Base-by-base conservation (phyloP, 2,329 filamentous ascomycete species). In the Ilyonectria sp. region DNA sequence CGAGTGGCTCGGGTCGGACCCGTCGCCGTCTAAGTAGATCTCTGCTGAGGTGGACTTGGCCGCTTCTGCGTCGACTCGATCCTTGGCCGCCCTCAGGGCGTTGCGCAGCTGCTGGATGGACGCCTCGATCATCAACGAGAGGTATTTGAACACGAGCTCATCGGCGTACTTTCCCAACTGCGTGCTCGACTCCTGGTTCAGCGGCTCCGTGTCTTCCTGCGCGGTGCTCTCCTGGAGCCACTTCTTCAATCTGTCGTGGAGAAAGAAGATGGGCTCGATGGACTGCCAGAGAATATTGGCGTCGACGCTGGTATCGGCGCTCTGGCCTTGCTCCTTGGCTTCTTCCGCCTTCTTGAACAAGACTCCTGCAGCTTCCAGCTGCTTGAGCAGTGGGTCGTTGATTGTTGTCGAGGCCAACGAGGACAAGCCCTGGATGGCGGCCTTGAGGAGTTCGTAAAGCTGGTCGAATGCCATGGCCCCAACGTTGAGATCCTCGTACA, bases 111-210 rank as follows among this genome's bases (percentile, higher is more conserved):
- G 89, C 61, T 91, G 92, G 79, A 98, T 97, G 76, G 98, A 91
- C 1, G 95, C 95, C 65, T 94, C 90, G 67, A 98, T 88, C 81
- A 95, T 97, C 0, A 95, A 94, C 1, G 95, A 93, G 19, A 98
- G 85, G 1, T 98, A 87, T 8, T 93, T 94, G 71, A 98, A 88
- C 50, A 98, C 89, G 77, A 97, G 97, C 80, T 98, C 94, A 53
- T 92, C 93, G 71, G 98, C 95, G 73, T 93, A 94, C 69, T 97
- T 94, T 49, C 71, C 71, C 46, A 77, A 19, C 54, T 76, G 69
- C 0, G 74, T 70, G 19, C 65, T 71, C 4, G 68, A 69, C 21
- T 75, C 70, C 17, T 66, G 62, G 0, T 62, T 71, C 8, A 72
- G 17, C 1, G 69, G 68, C 15, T 72, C 57, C 1, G 65, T 61